These are phyloP conservation scores for Penicillium vulpinum DNA, from an alignment of 2,329 filamentous ascomycete species.

Conservation along the genomic window DNA sequence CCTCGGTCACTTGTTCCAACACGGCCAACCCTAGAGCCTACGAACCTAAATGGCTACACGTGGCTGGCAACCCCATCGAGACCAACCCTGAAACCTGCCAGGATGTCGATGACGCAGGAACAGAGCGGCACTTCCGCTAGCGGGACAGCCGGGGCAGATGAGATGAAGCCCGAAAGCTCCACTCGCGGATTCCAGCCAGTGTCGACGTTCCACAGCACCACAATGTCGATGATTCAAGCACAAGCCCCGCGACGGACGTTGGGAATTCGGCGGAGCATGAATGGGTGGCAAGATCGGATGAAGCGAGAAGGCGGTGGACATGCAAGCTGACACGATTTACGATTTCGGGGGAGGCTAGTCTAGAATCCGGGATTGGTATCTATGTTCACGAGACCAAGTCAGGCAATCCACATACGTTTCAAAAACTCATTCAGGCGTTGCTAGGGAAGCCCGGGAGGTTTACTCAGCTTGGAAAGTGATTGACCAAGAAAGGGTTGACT, in stretches of 20 bases:
- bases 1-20: conserved; percentile 32
- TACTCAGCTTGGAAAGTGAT: conserved; percentile 11
- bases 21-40: conserved; percentile 35
- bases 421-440: conserved; percentile 5
- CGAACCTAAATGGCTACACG: conserved; percentile 36
- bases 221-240: conserved; percentile 40
- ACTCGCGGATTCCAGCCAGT: conserved; percentile 29
- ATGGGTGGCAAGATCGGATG: conserved; percentile 45
- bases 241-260: conserved; percentile 39
- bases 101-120: conserved; percentile 14
- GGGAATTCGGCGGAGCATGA: conserved; percentile 46
- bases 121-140: conserved; percentile 3
- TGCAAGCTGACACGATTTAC: conserved; percentile 8
- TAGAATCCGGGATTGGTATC: conserved; percentile 8
- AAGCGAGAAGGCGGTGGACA: conserved; percentile 30
- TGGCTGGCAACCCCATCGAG: conserved; percentile 33
- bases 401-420: conserved; percentile 6
- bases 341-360: conserved; percentile 3
- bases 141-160: conserved; percentile 17
- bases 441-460: conserved; percentile 2
- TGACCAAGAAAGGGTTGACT: conserved; percentile 8
- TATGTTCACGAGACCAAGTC: conserved; percentile 2
- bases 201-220: conserved; percentile 42
- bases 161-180: conserved; percentile 29
- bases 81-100: conserved; percentile 22